These are phyloP conservation scores for Diaporthe aspalathi DNA, from an alignment of 2,329 filamentous ascomycete genomes.

Conservation along the genomic window DNA sequence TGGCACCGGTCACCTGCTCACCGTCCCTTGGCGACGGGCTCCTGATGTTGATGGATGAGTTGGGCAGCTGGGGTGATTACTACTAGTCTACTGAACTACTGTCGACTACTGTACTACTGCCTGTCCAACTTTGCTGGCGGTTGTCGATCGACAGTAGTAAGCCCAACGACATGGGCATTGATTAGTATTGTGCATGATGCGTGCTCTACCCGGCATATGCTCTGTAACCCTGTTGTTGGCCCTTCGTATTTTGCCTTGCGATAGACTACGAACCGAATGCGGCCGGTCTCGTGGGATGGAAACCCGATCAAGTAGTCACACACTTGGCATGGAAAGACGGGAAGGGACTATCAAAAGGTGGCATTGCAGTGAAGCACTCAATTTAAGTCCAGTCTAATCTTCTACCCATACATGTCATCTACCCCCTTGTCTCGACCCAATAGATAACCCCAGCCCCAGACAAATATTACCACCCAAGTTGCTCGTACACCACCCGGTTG, in stretches of 20 bases:
- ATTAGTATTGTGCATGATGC: constrained; percentile 9
- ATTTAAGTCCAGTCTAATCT: constrained; percentile 21
- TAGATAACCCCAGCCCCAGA: background rate
- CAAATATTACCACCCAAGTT: background rate
- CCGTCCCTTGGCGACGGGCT: constrained; percentile 21
- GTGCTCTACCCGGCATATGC: constrained; percentile 7
- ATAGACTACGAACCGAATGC: background rate
- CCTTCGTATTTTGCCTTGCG: background rate
- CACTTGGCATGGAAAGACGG: background rate
- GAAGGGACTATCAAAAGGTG: background rate
- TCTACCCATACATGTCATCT: constrained; percentile 5
- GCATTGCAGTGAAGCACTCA: constrained; percentile 21
- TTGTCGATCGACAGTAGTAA: constrained; percentile 18
- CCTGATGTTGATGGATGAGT: background rate
- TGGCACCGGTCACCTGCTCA: constrained; percentile 13
- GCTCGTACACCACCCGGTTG: background rate
- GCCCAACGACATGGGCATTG: constrained; percentile 17
- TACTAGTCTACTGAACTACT: background rate
- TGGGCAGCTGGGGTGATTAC: background rate
- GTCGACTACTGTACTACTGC: background rate
- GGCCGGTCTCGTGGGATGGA: constrained; percentile 5
- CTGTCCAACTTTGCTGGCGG: background rate
- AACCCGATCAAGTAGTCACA: constrained; percentile 7
- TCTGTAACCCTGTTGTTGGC: constrained; percentile 5
- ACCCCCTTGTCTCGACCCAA: background rate